Conservation (phyloP, 768 basidiomycete genomes). For the Filobasidium wieringae region DNA sequence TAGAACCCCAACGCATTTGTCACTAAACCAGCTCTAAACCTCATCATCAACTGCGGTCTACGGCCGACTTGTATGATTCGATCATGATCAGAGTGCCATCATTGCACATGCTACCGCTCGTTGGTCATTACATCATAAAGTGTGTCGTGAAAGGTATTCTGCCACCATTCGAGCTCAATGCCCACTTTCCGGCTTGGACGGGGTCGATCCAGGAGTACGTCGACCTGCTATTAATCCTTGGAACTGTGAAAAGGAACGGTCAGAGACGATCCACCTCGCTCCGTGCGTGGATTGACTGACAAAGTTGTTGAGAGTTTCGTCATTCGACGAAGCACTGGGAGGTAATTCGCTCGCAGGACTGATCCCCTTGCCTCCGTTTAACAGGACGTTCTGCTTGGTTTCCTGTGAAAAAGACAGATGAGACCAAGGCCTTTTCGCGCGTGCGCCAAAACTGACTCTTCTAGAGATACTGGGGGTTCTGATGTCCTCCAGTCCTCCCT, state of each 20-base stretch:
- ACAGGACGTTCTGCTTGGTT: not conserved
- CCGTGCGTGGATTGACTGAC: slow-evolving; percentile 15
- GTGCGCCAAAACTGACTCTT: not conserved
- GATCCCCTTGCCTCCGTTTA: not conserved
- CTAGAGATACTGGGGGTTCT: slow-evolving; percentile 24
- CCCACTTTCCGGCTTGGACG: not conserved
- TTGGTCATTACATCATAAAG: too few relatives aligned
- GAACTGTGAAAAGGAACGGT: not conserved
- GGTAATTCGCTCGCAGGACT: not conserved
- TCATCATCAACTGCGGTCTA: too few relatives aligned
- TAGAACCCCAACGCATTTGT: too few relatives aligned
- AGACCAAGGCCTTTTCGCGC: not conserved
- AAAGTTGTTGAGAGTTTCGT: slow-evolving; percentile 36
- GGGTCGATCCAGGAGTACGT: slow-evolving; percentile 12
- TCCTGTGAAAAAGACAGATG: not conserved
- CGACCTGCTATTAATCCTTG: slow-evolving; percentile 16
- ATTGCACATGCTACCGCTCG: too few relatives aligned
- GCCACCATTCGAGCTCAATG: too few relatives aligned
- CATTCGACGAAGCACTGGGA: slow-evolving; percentile 22
- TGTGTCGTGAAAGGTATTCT: too few relatives aligned
- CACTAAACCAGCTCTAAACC: too few relatives aligned
- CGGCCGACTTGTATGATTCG: too few relatives aligned
- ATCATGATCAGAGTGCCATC: too few relatives aligned
- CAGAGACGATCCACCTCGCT: not conserved
- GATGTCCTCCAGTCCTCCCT: slow-evolving; percentile 16